These are phyloP conservation scores for Forsythia suspensa DNA, from an alignment of 257 asterid genomes.

Conservation along the genomic window DNA sequence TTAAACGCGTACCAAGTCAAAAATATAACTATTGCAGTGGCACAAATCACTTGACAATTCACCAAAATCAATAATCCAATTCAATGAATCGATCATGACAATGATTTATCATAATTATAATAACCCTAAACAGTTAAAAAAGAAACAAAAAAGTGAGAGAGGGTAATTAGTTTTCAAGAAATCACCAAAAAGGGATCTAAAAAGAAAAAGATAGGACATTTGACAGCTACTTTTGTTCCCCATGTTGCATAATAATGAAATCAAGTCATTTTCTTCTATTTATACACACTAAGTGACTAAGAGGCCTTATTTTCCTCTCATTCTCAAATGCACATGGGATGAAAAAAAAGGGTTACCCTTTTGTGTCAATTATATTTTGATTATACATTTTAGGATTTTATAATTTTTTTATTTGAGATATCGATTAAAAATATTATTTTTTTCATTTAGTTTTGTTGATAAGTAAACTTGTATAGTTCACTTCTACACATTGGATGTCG, in stretches of 20 bases:
- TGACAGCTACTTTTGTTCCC: constrained; percentile 20
- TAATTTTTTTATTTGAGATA: background rate
- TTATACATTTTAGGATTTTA: background rate
- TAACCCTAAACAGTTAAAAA: constrained; percentile 1
- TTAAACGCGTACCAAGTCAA: background rate
- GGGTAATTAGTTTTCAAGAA: constrained; percentile 1
- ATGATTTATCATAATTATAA: background rate
- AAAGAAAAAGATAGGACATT: constrained; percentile 5
- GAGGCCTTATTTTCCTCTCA: background rate
- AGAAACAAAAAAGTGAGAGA: constrained; percentile 7
- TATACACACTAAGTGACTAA: background rate
- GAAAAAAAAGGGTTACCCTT: background rate
- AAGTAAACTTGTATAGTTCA: background rate
- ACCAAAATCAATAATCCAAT: background rate
- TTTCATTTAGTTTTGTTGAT: background rate
- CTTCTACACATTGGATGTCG: too few species aligned
- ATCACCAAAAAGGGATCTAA: background rate
- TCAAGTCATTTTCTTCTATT: constrained; percentile 3
- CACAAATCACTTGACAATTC: background rate
- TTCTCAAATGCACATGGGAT: constrained; percentile 7
- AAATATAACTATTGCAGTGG: background rate
- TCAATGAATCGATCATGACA: constrained; percentile 1
- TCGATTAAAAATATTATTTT: background rate
- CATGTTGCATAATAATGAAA: background rate
- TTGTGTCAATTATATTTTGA: background rate